These are phyloP conservation scores for Podosphaera fusca DNA, from an alignment of 2,329 filamentous ascomycete genomes.

Conservation along the genomic window DNA sequence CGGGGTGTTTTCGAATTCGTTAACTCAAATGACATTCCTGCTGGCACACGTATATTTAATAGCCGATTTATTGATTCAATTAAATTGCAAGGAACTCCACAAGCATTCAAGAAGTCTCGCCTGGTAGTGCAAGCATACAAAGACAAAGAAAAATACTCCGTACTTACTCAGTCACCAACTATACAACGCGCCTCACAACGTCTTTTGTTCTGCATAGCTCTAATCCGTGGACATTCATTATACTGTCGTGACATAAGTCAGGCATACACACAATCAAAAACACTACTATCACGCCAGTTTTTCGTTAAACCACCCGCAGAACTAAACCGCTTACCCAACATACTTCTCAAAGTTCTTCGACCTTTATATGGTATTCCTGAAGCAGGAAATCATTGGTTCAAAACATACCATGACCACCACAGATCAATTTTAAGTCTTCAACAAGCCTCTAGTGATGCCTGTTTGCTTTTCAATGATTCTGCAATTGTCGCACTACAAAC, in stretches of 20 bases:
- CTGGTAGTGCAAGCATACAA: neutral
- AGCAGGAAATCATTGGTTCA: neutral
- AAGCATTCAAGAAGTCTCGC: neutral
- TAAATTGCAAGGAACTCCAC: neutral
- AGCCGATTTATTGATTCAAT: neutral
- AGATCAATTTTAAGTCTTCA: neutral
- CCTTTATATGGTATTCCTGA: neutral
- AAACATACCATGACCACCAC: constrained; percentile 1
- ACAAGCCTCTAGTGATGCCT: constrained; percentile 1
- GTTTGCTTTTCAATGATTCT: constrained; percentile 1
- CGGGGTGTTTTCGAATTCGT: neutral
- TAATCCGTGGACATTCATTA: neutral
- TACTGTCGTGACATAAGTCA: neutral
- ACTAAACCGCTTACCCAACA: neutral
- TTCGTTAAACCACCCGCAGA: neutral
- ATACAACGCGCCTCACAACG: neutral
- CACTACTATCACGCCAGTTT: neutral
- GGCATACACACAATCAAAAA: neutral
- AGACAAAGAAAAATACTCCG: neutral
- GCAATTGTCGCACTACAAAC: constrained; percentile 2
- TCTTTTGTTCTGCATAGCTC: neutral
- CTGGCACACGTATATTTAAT: neutral
- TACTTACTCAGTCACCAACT: neutral
- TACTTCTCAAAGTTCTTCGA: neutral
- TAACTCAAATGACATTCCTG: neutral